Base-by-base conservation (phyloP, 2,329 filamentous ascomycete genomes). In the Ophiostoma himal-ulmi region DNA sequence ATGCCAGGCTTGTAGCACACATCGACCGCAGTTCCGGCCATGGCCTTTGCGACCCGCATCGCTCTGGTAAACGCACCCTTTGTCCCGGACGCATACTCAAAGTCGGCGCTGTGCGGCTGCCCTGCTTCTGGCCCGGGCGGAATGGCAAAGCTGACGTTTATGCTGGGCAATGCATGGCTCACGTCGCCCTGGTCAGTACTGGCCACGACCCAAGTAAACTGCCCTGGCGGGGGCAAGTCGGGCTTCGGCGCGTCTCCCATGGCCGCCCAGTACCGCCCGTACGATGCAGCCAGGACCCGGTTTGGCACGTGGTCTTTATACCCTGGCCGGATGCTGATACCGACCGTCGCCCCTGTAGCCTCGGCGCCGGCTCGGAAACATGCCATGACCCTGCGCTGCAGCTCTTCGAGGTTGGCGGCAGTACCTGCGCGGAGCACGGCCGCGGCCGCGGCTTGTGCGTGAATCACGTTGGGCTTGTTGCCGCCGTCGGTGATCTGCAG, bases 401-500 rank as follows among this genome's bases (percentile, higher is more conserved):
- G n/a, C 11, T 57, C 52, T 3, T 57, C n/a, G 8, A 57, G 52
- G 13, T 26, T 10, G 11, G n/a, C 22, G n/a, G 52, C n/a, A 26
- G 52, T n/a, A 3, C n/a, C n/a, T 3, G n/a, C n/a, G 22, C 52
- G 52, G 13, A 57, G 52, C 52, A 57, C 52, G 2, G 52, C 52
- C 8, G 52, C 11, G n/a, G n/a, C 52, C 4, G 52, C 52, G 2
- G 52, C 52, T 26, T 17, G 52, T 17, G 68, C 68, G 17, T 69
- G 68, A 13, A 69, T 69, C 13, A 69, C 22, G 37, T 69, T 69
- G n/a, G 68, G 52, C 14, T 36, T 57, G 37, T 64, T 57, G 54
- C 68, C 68, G 17, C 68, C 68, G 7, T 69, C 68, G 11, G 68
- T 69, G 36, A 69, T 69, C 5, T 65, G 57, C 17, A 69, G 60